Evolutionary conservation across 345 rosid genomes (phyloP).

Genomic region (Brassica cretica): DNA sequence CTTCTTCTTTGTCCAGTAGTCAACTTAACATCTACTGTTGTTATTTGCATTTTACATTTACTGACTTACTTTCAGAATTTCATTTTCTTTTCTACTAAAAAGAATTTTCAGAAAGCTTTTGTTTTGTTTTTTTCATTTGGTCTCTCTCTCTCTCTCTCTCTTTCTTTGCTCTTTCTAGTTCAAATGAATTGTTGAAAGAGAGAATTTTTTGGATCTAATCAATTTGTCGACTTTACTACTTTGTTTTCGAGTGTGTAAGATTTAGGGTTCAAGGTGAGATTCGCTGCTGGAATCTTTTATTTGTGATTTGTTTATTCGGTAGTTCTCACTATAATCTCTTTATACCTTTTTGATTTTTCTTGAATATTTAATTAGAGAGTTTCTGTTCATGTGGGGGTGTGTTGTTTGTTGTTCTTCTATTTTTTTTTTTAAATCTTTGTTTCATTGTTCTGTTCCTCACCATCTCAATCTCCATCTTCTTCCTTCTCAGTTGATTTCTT

Average conservation of each 20-base stretch:
- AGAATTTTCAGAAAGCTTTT: not conserved
- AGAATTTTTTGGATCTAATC: not conserved
- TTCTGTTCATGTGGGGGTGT: constrained; percentile 40
- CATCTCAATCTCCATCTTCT: not conserved
- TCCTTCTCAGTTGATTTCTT: not conserved
- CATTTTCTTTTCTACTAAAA: not conserved
- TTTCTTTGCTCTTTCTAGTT: not conserved
- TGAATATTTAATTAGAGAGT: constrained; percentile 25
- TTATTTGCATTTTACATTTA: not conserved
- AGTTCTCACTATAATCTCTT: not conserved
- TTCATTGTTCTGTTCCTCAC: constrained; percentile 3
- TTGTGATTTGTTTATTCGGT: not conserved
- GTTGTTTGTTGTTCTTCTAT: not conserved
- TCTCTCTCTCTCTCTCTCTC: not conserved
- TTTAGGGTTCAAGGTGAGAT: constrained; percentile 35
- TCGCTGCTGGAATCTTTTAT: constrained; percentile 12
- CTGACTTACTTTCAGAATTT: not conserved
- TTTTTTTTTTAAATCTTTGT: not conserved
- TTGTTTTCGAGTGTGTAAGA: not conserved
- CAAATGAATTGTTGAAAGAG: constrained; percentile 7
- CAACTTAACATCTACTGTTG: not conserved
- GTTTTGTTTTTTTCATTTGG: not conserved
- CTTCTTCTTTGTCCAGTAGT: not conserved
- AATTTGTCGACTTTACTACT: constrained; percentile 38
- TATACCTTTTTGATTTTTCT: not conserved